phyloP scores from a whole-genome alignment of 768 basidiomycete genomes.

The Lyophyllum shimeji region DNA sequence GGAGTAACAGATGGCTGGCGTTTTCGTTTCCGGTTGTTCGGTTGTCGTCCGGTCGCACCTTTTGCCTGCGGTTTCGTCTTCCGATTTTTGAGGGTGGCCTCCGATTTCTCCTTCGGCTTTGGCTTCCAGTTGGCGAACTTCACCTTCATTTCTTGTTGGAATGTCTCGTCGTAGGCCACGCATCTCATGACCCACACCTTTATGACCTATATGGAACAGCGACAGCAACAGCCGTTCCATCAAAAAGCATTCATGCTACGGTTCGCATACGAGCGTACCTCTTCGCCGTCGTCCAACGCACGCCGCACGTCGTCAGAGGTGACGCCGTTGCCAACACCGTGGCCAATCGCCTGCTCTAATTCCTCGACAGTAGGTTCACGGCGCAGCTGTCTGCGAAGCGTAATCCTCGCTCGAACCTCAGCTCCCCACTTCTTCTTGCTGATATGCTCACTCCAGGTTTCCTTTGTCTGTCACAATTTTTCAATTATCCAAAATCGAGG shows the following conservation, averaged over 20 bases:
- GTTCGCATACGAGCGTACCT: constrained; percentile 33
- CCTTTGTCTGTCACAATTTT: not conserved
- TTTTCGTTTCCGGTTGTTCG: not conserved
- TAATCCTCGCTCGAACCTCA: constrained; percentile 23
- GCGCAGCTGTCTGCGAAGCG: constrained; percentile 22
- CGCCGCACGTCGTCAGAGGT: constrained; percentile 23
- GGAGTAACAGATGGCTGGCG: not conserved
- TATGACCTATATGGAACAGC: constrained; percentile 24
- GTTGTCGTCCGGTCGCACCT: not conserved
- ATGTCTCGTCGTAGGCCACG: constrained; percentile 35
- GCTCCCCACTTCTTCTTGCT: constrained; percentile 25
- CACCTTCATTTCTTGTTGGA: constrained; percentile 32
- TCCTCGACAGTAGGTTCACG: constrained; percentile 27
- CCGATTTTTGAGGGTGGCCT: no score
- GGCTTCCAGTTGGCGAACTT: constrained; percentile 3
- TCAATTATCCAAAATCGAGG: not conserved
- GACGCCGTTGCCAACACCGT: constrained; percentile 6
- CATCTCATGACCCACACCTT: constrained; percentile 38
- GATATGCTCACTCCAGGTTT: constrained; percentile 26
- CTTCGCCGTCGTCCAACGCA: constrained; percentile 29
- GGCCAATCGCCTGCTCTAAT: constrained; percentile 4
- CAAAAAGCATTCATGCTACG: no score
- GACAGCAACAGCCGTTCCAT: no score
- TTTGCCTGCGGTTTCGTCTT: not conserved
- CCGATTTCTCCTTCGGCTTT: no score